Percentiles rank a stretch among this genome's conserved stretches.
These are phyloP conservation scores for Pythium grandisporangium DNA, from an alignment of 352 stramenopile species.

Conservation along the genomic window DNA sequence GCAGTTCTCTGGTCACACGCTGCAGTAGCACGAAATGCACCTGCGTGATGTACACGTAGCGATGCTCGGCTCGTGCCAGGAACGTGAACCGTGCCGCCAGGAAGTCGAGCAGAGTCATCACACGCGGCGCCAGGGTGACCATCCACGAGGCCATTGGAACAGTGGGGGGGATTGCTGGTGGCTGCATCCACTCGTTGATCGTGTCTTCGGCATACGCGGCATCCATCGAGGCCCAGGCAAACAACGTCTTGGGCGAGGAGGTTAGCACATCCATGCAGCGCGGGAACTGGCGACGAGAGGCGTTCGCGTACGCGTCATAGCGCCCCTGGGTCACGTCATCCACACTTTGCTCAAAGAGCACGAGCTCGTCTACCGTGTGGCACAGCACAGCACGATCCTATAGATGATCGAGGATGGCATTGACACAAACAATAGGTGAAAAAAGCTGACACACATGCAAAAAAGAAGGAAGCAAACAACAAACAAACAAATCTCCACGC, in stretches of 20 bases:
- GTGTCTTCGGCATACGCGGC: slow-evolving; percentile 37
- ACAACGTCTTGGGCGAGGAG: slow-evolving; percentile 29
- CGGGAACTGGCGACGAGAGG: slow-evolving; percentile 27
- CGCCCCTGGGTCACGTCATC: slow-evolving; percentile 56
- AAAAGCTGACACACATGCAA: neutral
- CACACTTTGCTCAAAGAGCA: slow-evolving; percentile 60
- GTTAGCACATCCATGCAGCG: slow-evolving; percentile 62
- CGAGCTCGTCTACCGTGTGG: slow-evolving; percentile 62
- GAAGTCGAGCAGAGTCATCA: slow-evolving; percentile 52
- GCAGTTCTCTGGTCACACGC: slow-evolving; percentile 14
- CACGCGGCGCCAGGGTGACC: slow-evolving; percentile 14
- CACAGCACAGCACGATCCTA: slow-evolving; percentile 24
- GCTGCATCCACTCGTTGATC: slow-evolving; percentile 7
- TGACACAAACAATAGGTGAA: too few species aligned
- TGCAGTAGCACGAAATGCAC: slow-evolving; percentile 45
- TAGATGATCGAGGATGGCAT: too few species aligned
- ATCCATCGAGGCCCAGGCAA: slow-evolving; percentile 59
- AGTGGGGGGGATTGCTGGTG: too few species aligned
- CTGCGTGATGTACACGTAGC: slow-evolving; percentile 73
- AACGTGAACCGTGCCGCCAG: slow-evolving; percentile 50
- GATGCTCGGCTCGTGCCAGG: slow-evolving; percentile 54
- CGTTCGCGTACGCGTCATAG: slow-evolving; percentile 41
- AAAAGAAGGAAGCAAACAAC: neutral
- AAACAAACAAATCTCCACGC: too few species aligned
- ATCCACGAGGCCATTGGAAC: slow-evolving; percentile 8